Evolutionary conservation across 352 stramenopile species (phyloP).

Genomic region (Thraustochytrium striatum): DNA sequence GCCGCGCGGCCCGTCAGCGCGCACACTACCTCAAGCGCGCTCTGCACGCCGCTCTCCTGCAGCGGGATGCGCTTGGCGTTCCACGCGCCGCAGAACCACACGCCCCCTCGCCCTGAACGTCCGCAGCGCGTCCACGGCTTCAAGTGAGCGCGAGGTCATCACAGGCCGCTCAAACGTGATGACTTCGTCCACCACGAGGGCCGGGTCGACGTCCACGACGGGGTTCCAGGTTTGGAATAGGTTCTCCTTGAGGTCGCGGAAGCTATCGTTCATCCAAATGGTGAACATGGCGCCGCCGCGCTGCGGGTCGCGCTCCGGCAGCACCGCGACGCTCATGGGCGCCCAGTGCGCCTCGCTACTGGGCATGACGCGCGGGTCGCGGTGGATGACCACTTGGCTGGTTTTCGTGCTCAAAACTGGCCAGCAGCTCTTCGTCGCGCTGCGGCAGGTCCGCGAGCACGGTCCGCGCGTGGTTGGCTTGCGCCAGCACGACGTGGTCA

Average conservation of each 20-base stretch:
- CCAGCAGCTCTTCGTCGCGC: slow-evolving; percentile 2
- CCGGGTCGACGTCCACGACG: slow-evolving; percentile 33
- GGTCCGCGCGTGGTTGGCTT: slow-evolving; percentile 46
- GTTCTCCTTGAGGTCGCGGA: slow-evolving; percentile 21
- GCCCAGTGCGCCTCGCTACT: slow-evolving; percentile 42
- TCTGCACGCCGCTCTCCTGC: slow-evolving; percentile 50
- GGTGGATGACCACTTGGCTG: slow-evolving; percentile 50
- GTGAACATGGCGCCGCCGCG: slow-evolving; percentile 51
- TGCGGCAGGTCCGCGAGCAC: slow-evolving; percentile 28
- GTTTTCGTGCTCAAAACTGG: slow-evolving; percentile 48
- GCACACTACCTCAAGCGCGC: slow-evolving; percentile 40
- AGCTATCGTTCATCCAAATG: slow-evolving; percentile 52
- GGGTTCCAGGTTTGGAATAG: slow-evolving; percentile 55
- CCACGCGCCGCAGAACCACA: slow-evolving; percentile 53
- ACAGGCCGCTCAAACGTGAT: slow-evolving; percentile 51
- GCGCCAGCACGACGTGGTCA: slow-evolving; percentile 52
- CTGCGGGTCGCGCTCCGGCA: background rate
- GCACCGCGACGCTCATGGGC: slow-evolving; percentile 50
- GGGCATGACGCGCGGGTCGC: slow-evolving; percentile 50
- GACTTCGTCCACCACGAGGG: slow-evolving; percentile 20
- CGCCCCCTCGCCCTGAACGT: slow-evolving; percentile 40
- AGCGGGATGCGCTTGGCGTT: slow-evolving; percentile 46
- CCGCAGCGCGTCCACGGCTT: slow-evolving; percentile 17
- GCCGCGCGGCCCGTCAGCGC: background rate
- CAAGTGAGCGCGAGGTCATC: slow-evolving; percentile 44